These are phyloP conservation scores for Kwoniella sp. DNA, from an alignment of 768 basidiomycete species.

Conservation along the genomic window DNA sequence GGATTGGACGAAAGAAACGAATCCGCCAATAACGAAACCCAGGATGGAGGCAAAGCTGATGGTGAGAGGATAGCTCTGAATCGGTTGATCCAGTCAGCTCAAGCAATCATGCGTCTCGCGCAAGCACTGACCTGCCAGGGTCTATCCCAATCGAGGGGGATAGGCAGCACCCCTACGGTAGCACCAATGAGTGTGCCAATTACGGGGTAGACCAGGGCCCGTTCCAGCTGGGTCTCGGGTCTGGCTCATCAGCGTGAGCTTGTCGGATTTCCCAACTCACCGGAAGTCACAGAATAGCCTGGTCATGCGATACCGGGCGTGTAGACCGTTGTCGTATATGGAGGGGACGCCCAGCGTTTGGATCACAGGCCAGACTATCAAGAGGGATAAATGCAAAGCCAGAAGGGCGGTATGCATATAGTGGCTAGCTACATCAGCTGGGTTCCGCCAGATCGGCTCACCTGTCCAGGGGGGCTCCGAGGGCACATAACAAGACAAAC, in stretches of 20 bases:
- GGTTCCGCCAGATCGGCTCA: slow-evolving; percentile 45
- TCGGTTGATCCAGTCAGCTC: too few species aligned
- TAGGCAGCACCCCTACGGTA: slow-evolving; percentile 77
- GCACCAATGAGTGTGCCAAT: slow-evolving; percentile 67
- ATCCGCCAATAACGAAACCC: slow-evolving; percentile 36
- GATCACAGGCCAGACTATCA: slow-evolving; percentile 64
- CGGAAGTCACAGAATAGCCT: slow-evolving; percentile 74
- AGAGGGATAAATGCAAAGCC: slow-evolving; percentile 63
- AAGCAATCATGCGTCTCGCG: too few species aligned
- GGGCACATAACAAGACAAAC: slow-evolving; percentile 48
- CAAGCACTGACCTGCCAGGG: slow-evolving; percentile 82
- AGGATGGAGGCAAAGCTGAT: slow-evolving; percentile 26
- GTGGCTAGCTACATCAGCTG: slow-evolving; percentile 52
- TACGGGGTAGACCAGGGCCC: slow-evolving; percentile 72
- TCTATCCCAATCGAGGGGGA: slow-evolving; percentile 92
- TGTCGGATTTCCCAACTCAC: slow-evolving; percentile 68
- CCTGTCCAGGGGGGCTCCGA: slow-evolving; percentile 51
- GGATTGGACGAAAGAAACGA: slow-evolving; percentile 21
- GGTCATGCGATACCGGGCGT: slow-evolving; percentile 65
- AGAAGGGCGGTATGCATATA: slow-evolving; percentile 63
- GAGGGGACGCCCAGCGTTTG: slow-evolving; percentile 66
- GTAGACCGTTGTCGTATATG: slow-evolving; percentile 53
- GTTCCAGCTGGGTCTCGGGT: slow-evolving; percentile 62
- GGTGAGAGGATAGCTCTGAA: slow-evolving; percentile 42
- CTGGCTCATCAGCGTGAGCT: slow-evolving; percentile 31